Conservation (phyloP, 208 protist species). For the Crithidia expoeki region DNA sequence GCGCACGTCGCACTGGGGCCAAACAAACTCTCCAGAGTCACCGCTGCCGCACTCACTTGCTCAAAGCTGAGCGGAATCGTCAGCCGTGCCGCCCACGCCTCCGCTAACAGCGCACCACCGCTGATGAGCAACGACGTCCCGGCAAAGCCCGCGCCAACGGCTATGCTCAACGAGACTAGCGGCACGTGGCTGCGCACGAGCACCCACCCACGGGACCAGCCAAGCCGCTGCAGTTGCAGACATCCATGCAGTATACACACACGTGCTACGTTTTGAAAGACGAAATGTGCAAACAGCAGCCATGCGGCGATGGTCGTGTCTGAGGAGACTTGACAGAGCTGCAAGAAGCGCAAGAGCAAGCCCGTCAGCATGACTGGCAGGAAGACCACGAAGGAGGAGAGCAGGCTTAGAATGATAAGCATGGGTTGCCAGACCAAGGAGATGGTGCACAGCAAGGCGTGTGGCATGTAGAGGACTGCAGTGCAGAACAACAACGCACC, state of each 20-base stretch:
- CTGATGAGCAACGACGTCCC: slow-evolving; percentile 40
- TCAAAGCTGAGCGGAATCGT: background rate
- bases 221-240: slow-evolving; percentile 37
- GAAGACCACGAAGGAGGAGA: slow-evolving; percentile 19
- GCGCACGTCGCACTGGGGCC: slow-evolving; percentile 34
- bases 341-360: slow-evolving; percentile 5
- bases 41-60: slow-evolving; percentile 1
- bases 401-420: slow-evolving; percentile 22
- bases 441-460: slow-evolving; percentile 13
- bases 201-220: slow-evolving; percentile 34
- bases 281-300: slow-evolving; percentile 37
- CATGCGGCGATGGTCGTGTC: slow-evolving; percentile 3
- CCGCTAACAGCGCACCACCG: slow-evolving; percentile 46
- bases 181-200: slow-evolving; percentile 49
- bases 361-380: slow-evolving; percentile 19
- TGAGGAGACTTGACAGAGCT: slow-evolving; percentile 3
- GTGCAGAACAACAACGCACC: slow-evolving; percentile 17
- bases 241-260: slow-evolving; percentile 28
- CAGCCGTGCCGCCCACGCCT: slow-evolving; percentile 23
- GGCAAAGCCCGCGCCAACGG: slow-evolving; percentile 62
- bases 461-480: slow-evolving; percentile 28
- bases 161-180: slow-evolving; percentile 43
- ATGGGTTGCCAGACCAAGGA: slow-evolving; percentile 23
- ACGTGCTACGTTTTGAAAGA: slow-evolving; percentile 28
- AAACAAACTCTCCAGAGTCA: background rate